phyloP scores from a whole-genome alignment of 2,329 filamentous ascomycete species.

The Penicillium concentricum region DNA sequence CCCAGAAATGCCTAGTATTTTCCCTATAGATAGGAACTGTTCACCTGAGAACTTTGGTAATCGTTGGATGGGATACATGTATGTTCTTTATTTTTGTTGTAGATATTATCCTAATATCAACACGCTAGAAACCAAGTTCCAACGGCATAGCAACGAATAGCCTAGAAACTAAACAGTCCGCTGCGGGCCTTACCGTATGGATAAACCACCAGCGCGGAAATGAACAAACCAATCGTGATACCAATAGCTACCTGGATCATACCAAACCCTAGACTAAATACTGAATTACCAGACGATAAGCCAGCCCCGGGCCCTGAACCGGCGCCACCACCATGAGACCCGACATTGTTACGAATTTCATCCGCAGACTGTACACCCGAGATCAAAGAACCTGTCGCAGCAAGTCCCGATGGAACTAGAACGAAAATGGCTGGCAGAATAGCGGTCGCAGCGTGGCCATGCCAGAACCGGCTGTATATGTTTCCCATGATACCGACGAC shows the following conservation, averaged over 20 bases:
- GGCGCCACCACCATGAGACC: conserved; percentile 6
- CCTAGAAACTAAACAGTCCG: conserved; percentile 41
- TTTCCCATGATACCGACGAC: conserved; percentile 75
- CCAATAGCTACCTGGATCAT: conserved; percentile 46
- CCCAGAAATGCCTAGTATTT: not conserved
- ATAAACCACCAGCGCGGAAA: conserved; percentile 43
- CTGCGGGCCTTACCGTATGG: conserved; percentile 43
- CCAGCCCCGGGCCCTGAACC: conserved; percentile 20
- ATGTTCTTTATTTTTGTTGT: not conserved
- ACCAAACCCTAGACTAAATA: conserved; percentile 39
- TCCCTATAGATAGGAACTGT: not conserved
- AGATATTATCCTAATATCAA: not conserved
- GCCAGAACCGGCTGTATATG: conserved; percentile 67
- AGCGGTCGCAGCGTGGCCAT: conserved; percentile 77
- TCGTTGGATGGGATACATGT: not conserved
- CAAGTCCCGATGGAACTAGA: conserved; percentile 59
- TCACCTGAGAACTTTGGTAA: not conserved
- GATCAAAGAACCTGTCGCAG: conserved; percentile 57
- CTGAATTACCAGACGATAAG: conserved; percentile 14
- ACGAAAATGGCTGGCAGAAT: conserved; percentile 84
- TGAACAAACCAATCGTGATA: conserved; percentile 44
- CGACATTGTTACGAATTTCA: conserved; percentile 44
- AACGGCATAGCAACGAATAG: not conserved
- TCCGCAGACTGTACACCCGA: conserved; percentile 56
- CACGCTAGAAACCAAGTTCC: not conserved